Conservation (phyloP, 345 rosid genomes). For the Brassica cretica region DNA sequence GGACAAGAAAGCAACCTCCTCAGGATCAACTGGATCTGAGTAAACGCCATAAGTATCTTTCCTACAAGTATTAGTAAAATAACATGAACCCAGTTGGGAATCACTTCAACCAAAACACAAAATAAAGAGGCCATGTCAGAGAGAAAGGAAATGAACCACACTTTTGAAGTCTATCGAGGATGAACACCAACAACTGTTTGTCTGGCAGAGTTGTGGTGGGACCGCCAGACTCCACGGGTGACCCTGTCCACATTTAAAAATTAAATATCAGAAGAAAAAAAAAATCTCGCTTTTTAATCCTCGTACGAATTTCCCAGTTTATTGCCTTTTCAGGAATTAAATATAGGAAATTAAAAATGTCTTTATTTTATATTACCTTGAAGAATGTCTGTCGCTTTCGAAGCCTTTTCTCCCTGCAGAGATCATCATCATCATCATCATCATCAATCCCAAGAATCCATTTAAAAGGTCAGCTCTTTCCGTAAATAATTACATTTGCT, state of each 20-base stretch:
- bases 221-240: constrained; percentile 67
- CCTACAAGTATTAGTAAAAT: constrained; percentile 46
- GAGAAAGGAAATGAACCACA: constrained; percentile 42
- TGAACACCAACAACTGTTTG: constrained; percentile 96
- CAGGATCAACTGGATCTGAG: constrained; percentile 92
- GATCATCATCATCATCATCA: constrained; percentile 37
- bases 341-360: constrained; percentile 19
- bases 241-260: constrained; percentile 70
- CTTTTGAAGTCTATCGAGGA: constrained; percentile 99
- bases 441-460: constrained; percentile 30
- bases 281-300: constrained; percentile 33
- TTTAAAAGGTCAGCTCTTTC: constrained; percentile 21
- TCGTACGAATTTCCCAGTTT: constrained; percentile 30
- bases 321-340: constrained; percentile 49
- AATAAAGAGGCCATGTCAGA: neutral
- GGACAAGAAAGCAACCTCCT: constrained; percentile 54
- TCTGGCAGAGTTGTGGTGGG: constrained; percentile 98
- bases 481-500: constrained; percentile 5
- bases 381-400: constrained; percentile 85
- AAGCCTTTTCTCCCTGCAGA: constrained; percentile 71
- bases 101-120: constrained; percentile 17
- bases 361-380: constrained; percentile 46
- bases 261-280: constrained; percentile 8
- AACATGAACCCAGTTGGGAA: constrained; percentile 18
- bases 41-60: constrained; percentile 94